Evolutionary conservation across 129 eudicot species (phyloP).

Genomic region (Pseudognaphalium luteoalbum): DNA sequence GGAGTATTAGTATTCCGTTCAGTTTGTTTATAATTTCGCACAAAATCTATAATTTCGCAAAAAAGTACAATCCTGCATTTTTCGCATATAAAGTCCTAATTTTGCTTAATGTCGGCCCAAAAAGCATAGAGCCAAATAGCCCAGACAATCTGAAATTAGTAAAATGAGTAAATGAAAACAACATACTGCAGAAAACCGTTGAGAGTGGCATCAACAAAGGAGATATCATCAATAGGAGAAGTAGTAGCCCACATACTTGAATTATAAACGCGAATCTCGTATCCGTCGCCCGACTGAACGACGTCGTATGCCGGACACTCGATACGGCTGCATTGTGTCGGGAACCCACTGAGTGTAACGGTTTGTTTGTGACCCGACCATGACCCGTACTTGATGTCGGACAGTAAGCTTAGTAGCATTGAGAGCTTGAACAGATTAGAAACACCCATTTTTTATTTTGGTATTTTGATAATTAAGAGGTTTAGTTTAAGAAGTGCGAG

Average conservation of each 20-base stretch:
- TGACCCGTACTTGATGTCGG: constrained; percentile 40
- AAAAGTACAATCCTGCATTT: too few relatives aligned
- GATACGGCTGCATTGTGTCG: constrained; percentile 69
- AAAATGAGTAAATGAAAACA: constrained; percentile 9
- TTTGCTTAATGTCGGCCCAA: too few relatives aligned
- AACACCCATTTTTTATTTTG: constrained; percentile 31
- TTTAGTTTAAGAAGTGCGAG: not conserved
- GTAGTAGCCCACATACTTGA: constrained; percentile 83
- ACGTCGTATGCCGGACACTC: constrained; percentile 89
- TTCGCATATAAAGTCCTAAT: too few relatives aligned
- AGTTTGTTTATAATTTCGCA: too few relatives aligned
- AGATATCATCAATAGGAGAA: constrained; percentile 67
- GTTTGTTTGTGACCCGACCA: constrained; percentile 35
- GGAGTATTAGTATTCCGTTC: not conserved
- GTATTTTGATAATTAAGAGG: not conserved
- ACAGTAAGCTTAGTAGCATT: constrained; percentile 48
- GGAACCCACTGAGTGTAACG: constrained; percentile 29
- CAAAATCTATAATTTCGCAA: too few relatives aligned
- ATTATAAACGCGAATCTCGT: constrained; percentile 75
- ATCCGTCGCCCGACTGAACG: constrained; percentile 57
- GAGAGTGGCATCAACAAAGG: constrained; percentile 64
- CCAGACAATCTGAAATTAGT: too few relatives aligned
- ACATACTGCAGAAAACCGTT: constrained; percentile 66
- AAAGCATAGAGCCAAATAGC: too few relatives aligned
- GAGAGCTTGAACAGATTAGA: constrained; percentile 57